Conservation (phyloP, 192 early-diverging fungal genomes). For the Spizellomyces punctatus region DNA sequence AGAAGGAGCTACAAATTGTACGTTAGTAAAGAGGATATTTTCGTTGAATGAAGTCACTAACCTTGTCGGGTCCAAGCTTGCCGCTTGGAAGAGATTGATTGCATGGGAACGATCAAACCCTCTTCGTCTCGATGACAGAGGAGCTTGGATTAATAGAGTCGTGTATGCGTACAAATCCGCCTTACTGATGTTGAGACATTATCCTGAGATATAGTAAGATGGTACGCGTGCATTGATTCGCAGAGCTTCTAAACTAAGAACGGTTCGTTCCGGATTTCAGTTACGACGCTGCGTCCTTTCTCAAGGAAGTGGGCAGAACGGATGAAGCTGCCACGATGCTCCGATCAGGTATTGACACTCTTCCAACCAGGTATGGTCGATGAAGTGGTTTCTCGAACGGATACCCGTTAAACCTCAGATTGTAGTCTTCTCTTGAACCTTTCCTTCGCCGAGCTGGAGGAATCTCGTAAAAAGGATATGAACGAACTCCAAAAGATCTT, state of each 20-base stretch:
- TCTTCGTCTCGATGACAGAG: constrained; percentile 70
- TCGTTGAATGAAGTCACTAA: constrained; percentile 30
- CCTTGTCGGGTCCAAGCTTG: constrained; percentile 43
- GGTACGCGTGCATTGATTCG: not conserved
- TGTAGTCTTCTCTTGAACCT: constrained; percentile 52
- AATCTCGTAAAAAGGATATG: constrained; percentile 42
- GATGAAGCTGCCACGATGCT: constrained; percentile 68
- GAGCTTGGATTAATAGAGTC: constrained; percentile 65
- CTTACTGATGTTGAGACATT: constrained; percentile 79
- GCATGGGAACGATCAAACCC: constrained; percentile 92
- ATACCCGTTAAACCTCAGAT: not conserved
- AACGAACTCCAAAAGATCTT: constrained; percentile 35
- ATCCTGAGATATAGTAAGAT: constrained; percentile 85
- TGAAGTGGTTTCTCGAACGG: constrained; percentile 44
- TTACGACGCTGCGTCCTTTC: constrained; percentile 35
- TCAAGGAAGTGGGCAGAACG: constrained; percentile 33
- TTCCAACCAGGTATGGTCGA: constrained; percentile 67
- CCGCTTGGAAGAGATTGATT: constrained; percentile 86
- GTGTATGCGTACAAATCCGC: constrained; percentile 86
- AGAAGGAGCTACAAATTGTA: constrained; percentile 62
- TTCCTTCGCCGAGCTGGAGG: constrained; percentile 51
- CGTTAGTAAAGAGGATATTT: constrained; percentile 14
- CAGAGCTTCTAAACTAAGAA: too few relatives aligned
- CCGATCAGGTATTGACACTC: constrained; percentile 66
- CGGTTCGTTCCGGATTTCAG: not conserved